Base-by-base conservation (phyloP, 2,329 filamentous ascomycete species). In the Lasiodiplodia hormozganensis region DNA sequence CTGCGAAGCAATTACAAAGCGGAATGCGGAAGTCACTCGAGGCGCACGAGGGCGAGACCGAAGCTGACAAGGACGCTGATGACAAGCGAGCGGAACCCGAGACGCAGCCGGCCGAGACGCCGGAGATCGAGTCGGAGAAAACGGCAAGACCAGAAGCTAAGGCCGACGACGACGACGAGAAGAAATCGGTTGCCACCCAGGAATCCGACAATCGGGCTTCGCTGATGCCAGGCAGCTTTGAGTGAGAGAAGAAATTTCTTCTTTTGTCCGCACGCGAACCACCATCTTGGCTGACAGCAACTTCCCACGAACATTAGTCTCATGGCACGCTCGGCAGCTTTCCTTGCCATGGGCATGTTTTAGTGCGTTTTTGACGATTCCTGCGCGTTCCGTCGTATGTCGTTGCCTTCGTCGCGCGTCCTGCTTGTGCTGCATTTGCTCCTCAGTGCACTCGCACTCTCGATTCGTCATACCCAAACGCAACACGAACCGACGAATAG, bases 1-100 rank as follows among this genome's bases (percentile, higher is more conserved):
- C 75, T n/a, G 74, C 78, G 53, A 72, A 71, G 49, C 78, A 81
- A 67, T 74, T 80, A 3, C 73, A 77, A 38, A 70, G 71, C 12
- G 70, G 69, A 31, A 58, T 58, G 40, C 38, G 60, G 18, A 54
- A 62, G 23, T 65, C 52, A 34, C 67, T 51, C 18, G 66, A 68
- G 10, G 18, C 4, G 49, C 43, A 53, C 23, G 51, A 62, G 3
- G 25, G 18, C 25, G 31, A 40, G 36, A 21, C 57, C 49, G 56
- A 54, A 31, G 49, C 56, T 40, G 66, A 62, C 66, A 51, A 68
- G 47, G 56, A 68, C 7, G 31, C n/a, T 38, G 66, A 62, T 25
- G 43, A 53, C 34, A 56, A 65, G 62, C 51, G 52, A 56, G 51
- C 51, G 51, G 62, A 65, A 31, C 10, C 49, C 51, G 62, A 65